These are phyloP conservation scores for Termitomyces sp. DNA, from an alignment of 768 basidiomycete species.

Conservation along the genomic window DNA sequence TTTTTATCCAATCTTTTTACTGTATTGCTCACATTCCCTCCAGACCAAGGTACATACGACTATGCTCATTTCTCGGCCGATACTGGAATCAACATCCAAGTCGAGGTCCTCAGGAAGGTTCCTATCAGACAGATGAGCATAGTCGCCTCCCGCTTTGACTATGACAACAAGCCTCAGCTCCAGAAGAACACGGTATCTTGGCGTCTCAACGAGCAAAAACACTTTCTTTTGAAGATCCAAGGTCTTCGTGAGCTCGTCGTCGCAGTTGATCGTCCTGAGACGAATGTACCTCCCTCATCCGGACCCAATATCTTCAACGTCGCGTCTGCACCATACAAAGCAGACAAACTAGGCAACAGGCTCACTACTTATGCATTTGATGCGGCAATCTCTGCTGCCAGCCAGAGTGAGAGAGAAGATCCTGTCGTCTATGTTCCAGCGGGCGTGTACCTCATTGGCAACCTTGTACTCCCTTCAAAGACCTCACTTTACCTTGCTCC, in stretches of 20 bases:
- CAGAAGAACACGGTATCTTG: conserved; percentile 10
- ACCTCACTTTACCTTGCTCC: conserved; percentile 17
- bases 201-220: conserved; percentile 10
- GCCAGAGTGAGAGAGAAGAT: background rate
- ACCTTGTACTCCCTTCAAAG: conserved; percentile 16
- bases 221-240: conserved; percentile 12
- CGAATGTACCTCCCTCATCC: background rate
- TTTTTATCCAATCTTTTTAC: background rate
- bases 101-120: conserved; percentile 9
- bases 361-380: conserved; percentile 10
- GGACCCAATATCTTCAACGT: conserved; percentile 17
- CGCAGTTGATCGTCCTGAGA: conserved; percentile 15
- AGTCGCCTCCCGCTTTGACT: conserved; percentile 12
- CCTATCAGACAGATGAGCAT: conserved; percentile 8
- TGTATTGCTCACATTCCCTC: background rate
- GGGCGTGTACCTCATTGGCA: conserved; percentile 14
- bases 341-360: conserved; percentile 8
- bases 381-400: conserved; percentile 11
- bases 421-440: conserved; percentile 15
- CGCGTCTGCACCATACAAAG: conserved; percentile 9
- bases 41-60: conserved; percentile 12
- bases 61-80: conserved; percentile 16
- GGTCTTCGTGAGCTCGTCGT: conserved; percentile 15
- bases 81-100: conserved; percentile 9
- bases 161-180: conserved; percentile 11